phyloP scores from a whole-genome alignment of 768 basidiomycete genomes.

The Panaeolus papilionaceus region DNA sequence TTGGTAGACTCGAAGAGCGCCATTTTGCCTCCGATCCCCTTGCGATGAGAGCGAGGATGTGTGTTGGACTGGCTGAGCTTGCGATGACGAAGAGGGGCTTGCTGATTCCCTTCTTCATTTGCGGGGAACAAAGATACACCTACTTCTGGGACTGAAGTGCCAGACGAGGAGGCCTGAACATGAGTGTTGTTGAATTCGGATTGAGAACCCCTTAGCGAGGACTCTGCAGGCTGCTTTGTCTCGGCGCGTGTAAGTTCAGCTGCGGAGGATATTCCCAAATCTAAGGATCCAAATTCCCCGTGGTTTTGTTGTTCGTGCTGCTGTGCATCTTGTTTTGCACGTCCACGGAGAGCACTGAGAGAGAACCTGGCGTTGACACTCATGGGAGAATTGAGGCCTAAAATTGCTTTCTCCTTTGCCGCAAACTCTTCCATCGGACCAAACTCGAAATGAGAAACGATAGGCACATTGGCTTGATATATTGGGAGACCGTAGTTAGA shows the following conservation, averaged over 20 bases:
- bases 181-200: slow-evolving; percentile 23
- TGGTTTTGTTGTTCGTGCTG: slow-evolving; percentile 7
- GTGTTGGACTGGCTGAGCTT: slow-evolving; percentile 88
- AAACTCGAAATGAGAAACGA: slow-evolving; percentile 71
- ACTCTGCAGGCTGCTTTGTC: neutral
- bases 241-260: neutral
- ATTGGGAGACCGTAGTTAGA: slow-evolving; percentile 61
- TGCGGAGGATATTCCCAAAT: slow-evolving; percentile 19
- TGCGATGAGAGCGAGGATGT: slow-evolving; percentile 63
- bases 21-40: slow-evolving; percentile 79
- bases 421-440: slow-evolving; percentile 79
- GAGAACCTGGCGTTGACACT: slow-evolving; percentile 42
- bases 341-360: slow-evolving; percentile 29
- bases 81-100: slow-evolving; percentile 67
- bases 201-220: slow-evolving; percentile 19
- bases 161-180: slow-evolving; percentile 10
- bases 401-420: slow-evolving; percentile 63
- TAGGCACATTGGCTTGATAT: slow-evolving; percentile 67
- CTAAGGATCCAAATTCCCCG: slow-evolving; percentile 20
- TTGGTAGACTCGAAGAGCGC: slow-evolving; percentile 81
- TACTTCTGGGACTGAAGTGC: slow-evolving; percentile 19
- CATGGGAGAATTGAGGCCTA: slow-evolving; percentile 61
- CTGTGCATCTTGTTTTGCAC: slow-evolving; percentile 23
- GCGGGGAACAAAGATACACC: slow-evolving; percentile 15
- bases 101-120: slow-evolving; percentile 31